Evolutionary conservation across 2,329 filamentous ascomycete genomes (phyloP), one percentile per base, ranked within the genome.

Genomic region (Nemania diffusa): DNA sequence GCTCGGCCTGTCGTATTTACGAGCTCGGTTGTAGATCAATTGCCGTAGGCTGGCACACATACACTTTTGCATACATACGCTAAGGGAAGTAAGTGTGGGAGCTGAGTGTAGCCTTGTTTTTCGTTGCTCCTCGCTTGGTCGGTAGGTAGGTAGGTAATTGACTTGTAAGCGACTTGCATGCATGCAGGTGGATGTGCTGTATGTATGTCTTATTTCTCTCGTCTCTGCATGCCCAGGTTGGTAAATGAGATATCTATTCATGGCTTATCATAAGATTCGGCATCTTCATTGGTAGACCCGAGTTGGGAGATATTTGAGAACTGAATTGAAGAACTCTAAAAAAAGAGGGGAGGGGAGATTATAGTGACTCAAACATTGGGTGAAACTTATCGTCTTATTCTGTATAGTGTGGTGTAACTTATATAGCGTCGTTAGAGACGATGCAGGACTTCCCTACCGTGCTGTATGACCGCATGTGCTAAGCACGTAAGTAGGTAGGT

Each of bases 131-230:
- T n/a, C n/a, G 3, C 11, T 52, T 8, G 27, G 50, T 29, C 4
- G 44, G 44, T 48, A 24, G n/a, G 44, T 48, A 24, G 44, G 44
- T 32, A 50, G 40, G 56, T 64, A 52, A 58, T 58, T 44, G 40
- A 5, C 22, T 58, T 58, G 56, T 59, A 53, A 64, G 56, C 62
- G 20, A 13, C 56, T 40, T 59, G 50, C 62, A 59, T 53, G 26
- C 26, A 17, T 26, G 26, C 20, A 22, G 46, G 26, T 26, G 22
- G 22, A 17, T 15, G 29, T 24, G n/a, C n/a, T n/a, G 8, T 50
- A 24, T 50, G 46, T 24, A 24, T 34, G 40, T 20, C n/a, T 44
- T 15, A 24, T 26, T 22, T 15, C 29, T 9, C 13, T 62, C 15
- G 29, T 13, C 37, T 29, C 17, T 22, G 17, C 34, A 26, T 46